phyloP scores from a whole-genome alignment of 2,329 filamentous ascomycete species.

The Sordariomycetes sp. region DNA sequence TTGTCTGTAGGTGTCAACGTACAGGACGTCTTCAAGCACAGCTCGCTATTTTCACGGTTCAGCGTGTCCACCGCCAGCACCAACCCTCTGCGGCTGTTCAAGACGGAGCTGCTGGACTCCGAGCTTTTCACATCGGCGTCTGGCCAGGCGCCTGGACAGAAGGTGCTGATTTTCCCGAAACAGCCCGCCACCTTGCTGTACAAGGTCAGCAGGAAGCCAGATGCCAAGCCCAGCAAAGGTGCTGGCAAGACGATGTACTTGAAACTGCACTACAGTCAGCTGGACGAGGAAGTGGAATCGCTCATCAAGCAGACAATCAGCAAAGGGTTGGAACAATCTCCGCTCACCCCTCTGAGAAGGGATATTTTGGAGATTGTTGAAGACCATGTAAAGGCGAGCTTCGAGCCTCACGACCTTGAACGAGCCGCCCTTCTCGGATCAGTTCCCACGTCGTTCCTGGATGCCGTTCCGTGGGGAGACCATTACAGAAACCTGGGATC shows the following conservation, averaged over 20 bases:
- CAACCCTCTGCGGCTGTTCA: slow-evolving; percentile 65
- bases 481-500: slow-evolving; percentile 41
- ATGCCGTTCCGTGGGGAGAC: slow-evolving; percentile 34
- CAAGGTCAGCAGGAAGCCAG: slow-evolving; percentile 55
- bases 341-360: slow-evolving; percentile 34
- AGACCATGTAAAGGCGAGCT: slow-evolving; percentile 28
- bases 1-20: slow-evolving; percentile 91
- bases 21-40: slow-evolving; percentile 86
- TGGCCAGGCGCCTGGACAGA: slow-evolving; percentile 39
- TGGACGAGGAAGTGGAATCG: slow-evolving; percentile 63
- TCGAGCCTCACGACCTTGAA: slow-evolving; percentile 45
- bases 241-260: slow-evolving; percentile 50
- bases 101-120: slow-evolving; percentile 61
- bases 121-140: slow-evolving; percentile 59
- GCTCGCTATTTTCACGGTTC: slow-evolving; percentile 77
- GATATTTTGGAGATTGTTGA: slow-evolving; percentile 35
- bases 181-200: slow-evolving; percentile 78
- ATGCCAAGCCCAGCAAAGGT: slow-evolving; percentile 19
- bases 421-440: slow-evolving; percentile 43
- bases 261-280: slow-evolving; percentile 63
- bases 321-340: slow-evolving; percentile 25
- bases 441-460: slow-evolving; percentile 38
- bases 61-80: slow-evolving; percentile 74
- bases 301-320: slow-evolving; percentile 34
- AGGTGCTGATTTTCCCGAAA: slow-evolving; percentile 63